A percentile compares a stretch with the other conserved stretches of the same genome.
Evolutionary conservation across 129 eudicot species (phyloP).

Genomic region (Chrysanthemum makinoi): DNA sequence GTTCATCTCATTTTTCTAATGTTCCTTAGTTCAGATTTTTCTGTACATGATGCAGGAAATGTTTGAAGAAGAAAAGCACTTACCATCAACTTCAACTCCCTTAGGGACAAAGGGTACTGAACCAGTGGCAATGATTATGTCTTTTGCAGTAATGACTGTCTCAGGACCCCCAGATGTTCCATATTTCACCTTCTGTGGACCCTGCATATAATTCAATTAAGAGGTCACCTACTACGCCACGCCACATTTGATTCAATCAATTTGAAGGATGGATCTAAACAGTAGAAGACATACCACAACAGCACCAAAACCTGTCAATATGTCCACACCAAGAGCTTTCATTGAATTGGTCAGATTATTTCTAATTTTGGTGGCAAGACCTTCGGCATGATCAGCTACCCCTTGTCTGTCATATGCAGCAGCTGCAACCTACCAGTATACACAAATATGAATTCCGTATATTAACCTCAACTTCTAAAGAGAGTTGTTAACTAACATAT

Average conservation of each 20-base stretch:
- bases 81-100: constrained; percentile 99
- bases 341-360: constrained; percentile 83
- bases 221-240: no score
- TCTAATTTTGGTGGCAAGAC: constrained; percentile 90
- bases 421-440: constrained; percentile 75
- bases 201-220: constrained; percentile 39
- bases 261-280: neutral
- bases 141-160: constrained; percentile 76
- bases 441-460: neutral
- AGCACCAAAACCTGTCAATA: constrained; percentile 89
- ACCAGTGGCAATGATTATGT: constrained; percentile 94
- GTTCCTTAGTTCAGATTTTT: no score
- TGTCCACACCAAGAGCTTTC: constrained; percentile 97
- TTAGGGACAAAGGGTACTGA: constrained; percentile 93
- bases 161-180: constrained; percentile 56
- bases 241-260: neutral
- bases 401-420: constrained; percentile 96
- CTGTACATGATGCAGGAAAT: neutral
- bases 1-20: neutral
- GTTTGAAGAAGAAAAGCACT: constrained; percentile 14
- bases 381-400: constrained; percentile 91
- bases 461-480: neutral
- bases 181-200: constrained; percentile 69
- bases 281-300: constrained; percentile 60
- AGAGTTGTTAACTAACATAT: no score